A percentile compares a stretch with the other conserved stretches of the same genome.
phyloP scores from a whole-genome alignment of 805 yeast genomes.

The Candida krabiensis region DNA sequence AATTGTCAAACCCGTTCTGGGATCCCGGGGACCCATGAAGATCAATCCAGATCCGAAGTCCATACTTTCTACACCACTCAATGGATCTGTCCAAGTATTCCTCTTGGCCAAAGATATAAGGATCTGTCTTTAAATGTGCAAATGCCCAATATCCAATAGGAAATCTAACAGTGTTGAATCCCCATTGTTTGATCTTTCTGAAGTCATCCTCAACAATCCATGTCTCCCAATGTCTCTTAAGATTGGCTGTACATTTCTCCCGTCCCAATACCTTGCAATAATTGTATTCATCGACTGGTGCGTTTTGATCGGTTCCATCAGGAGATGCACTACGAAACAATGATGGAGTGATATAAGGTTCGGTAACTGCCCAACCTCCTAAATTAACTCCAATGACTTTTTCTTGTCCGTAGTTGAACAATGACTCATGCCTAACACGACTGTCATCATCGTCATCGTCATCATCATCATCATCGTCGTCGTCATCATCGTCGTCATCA shows the following conservation, averaged over 20 bases:
- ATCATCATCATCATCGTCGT: too few species aligned
- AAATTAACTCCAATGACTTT: constrained; percentile 48
- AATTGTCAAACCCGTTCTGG: constrained; percentile 84
- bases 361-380: constrained; percentile 75
- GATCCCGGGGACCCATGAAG: constrained; percentile 83
- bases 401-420: constrained; percentile 22
- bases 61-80: constrained; percentile 63
- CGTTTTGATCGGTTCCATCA: constrained; percentile 33
- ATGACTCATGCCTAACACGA: constrained; percentile 3
- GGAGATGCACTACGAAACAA: constrained; percentile 41
- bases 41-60: constrained; percentile 70
- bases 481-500: too few species aligned
- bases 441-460: constrained; percentile 8
- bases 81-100: constrained; percentile 62
- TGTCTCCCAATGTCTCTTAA: constrained; percentile 54
- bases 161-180: constrained; percentile 69
- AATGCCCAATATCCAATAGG: constrained; percentile 87
- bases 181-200: constrained; percentile 45
- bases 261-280: constrained; percentile 50
- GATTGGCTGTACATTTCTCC: constrained; percentile 40
- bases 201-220: constrained; percentile 64
- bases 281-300: constrained; percentile 64
- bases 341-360: constrained; percentile 71
- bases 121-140: constrained; percentile 49
- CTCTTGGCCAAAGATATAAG: constrained; percentile 67